A percentile compares a stretch with the other conserved stretches of the same genome.
phyloP scores from a whole-genome alignment of 306 rosid species.

The Prunus kanzakura region DNA sequence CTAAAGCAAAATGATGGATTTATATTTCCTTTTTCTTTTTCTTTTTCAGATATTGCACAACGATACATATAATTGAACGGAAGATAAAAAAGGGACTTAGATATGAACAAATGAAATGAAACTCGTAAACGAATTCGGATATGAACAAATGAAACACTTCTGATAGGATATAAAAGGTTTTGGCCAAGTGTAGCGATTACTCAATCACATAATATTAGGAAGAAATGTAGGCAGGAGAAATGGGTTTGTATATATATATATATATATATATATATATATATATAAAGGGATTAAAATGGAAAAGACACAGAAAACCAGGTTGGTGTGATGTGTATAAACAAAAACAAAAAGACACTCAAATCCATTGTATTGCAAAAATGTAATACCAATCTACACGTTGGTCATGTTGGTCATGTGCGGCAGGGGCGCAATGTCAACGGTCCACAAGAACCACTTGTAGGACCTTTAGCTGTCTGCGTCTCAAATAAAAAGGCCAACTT shows the following conservation, averaged over 20 bases:
- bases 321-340: not conserved
- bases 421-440: constrained; percentile 48
- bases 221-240: not conserved
- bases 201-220: not conserved
- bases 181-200: not conserved
- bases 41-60: too few relatives aligned
- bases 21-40: too few relatives aligned
- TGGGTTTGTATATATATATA: not conserved
- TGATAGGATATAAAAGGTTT: too few relatives aligned
- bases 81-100: too few relatives aligned
- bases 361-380: not conserved
- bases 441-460: constrained; percentile 10
- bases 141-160: not conserved
- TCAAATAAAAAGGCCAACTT: constrained; percentile 16
- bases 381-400: constrained; percentile 43
- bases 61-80: too few relatives aligned
- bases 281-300: not conserved
- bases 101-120: too few relatives aligned
- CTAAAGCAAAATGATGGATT: too few relatives aligned
- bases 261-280: too few relatives aligned
- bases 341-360: not conserved
- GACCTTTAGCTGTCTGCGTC: not conserved
- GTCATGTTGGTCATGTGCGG: constrained; percentile 35
- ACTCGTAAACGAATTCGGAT: not conserved
- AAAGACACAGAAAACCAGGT: not conserved